Base-by-base conservation (phyloP, 2,329 filamentous ascomycete species). In the Ophiostoma perfectum region DNA sequence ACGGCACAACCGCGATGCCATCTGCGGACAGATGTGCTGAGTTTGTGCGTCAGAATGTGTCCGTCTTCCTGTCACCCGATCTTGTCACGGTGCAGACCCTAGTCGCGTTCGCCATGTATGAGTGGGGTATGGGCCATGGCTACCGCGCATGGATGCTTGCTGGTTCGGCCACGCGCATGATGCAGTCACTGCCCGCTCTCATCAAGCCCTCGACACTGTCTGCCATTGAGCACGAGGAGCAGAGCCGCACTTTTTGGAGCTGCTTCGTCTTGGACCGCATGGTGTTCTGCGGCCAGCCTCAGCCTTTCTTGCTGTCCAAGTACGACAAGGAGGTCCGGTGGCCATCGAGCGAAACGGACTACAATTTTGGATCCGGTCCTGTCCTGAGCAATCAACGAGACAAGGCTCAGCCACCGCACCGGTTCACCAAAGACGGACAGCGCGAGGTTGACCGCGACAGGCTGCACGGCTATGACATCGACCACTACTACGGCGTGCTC, bases 131-230 rank as follows among this genome's bases (percentile, higher is more conserved):
- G 0, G 74, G 80, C 7, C 75, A 80, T 39, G 79, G 79, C 14
- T 78, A 81, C 65, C 79, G 77, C 52, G 79, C 80, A 0, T 81
- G 80, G 79, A 78, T 81, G 70, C 77, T 79, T 49, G 79, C 75
- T 47, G 78, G 78, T 36, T 78, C 79, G 49, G 78, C 78, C 3
- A 77, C 77, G 58, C 75, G 78, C 27, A 78, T 79, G 68, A 78
- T 80, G 75, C 78, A 80, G 64, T 74, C 73, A 44, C 72, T 78
- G 2, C 71, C 77, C 4, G 75, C 77, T 47, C 71, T 73, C 0
- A 74, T 81, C 1, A 77, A 49, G 18, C 14, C 47, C 14, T 49
- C 47, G 47, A n/a, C 47, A 5, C 47, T 49, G 6, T n/a, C 47
- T 49, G 47, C 47, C 18, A 49, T 49, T n/a, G 47, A 49, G 12